phyloP scores from a whole-genome alignment of 768 basidiomycete species.

The Lactarius tabidus region DNA sequence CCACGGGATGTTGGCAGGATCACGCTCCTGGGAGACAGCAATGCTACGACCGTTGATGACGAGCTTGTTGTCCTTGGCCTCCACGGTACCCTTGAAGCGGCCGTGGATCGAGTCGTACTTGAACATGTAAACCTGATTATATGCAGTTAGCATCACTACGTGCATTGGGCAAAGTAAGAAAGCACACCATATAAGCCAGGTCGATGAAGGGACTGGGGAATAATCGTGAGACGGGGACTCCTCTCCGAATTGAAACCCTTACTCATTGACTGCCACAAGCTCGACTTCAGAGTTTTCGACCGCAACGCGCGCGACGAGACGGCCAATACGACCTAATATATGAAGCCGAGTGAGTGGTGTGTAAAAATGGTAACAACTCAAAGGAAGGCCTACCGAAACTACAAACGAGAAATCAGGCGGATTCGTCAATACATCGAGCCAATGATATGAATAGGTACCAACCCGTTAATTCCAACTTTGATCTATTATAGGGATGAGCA shows the following conservation, averaged over 20 bases:
- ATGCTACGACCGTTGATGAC: slow-evolving; percentile 75
- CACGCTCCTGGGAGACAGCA: slow-evolving; percentile 76
- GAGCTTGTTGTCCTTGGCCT: slow-evolving; percentile 86
- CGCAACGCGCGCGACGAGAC: slow-evolving; percentile 96
- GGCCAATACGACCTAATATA: slow-evolving; percentile 90
- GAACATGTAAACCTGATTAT: slow-evolving; percentile 90
- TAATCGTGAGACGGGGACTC: background rate
- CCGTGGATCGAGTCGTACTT: slow-evolving; percentile 95
- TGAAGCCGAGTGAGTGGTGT: background rate
- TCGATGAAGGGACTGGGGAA: slow-evolving; percentile 87
- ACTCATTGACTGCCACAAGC: slow-evolving; percentile 97
- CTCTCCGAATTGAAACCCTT: slow-evolving; percentile 32
- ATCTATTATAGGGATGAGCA: slow-evolving; percentile 36
- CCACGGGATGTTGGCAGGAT: slow-evolving; percentile 87
- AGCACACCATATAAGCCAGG: slow-evolving; percentile 87
- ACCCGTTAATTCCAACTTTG: slow-evolving; percentile 98
- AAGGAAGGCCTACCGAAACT: slow-evolving; percentile 63
- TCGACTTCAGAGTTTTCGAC: slow-evolving; percentile 68
- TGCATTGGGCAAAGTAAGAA: background rate
- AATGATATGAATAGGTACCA: slow-evolving; percentile 32
- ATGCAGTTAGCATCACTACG: background rate
- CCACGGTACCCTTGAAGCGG: slow-evolving; percentile 82
- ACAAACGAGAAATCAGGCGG: slow-evolving; percentile 22
- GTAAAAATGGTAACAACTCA: background rate
- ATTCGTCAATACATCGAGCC: slow-evolving; percentile 12